Conservation (phyloP, 2,329 filamentous ascomycete species). For the Paecilomyces niveus region DNA sequence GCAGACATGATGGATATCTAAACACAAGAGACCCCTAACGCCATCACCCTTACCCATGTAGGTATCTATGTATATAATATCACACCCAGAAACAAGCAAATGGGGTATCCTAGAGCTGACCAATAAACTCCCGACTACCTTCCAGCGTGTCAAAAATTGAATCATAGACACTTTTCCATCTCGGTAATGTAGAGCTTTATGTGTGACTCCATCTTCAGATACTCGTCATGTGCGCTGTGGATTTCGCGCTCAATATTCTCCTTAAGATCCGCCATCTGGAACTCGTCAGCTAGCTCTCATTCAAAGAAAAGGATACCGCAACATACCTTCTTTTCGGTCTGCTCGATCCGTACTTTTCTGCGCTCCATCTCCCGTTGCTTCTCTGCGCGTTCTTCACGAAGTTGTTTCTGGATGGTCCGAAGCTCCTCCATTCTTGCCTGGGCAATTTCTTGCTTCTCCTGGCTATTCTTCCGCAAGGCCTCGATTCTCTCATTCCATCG, state of each 20-base stretch:
- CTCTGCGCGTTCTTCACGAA: constrained; percentile 77
- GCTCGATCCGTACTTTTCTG: constrained; percentile 86
- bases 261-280: constrained; percentile 91
- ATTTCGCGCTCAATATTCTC: constrained; percentile 96
- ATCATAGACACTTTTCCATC: constrained; percentile 81
- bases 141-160: constrained; percentile 5
- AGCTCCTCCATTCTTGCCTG: constrained; percentile 88
- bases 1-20: constrained; percentile 8
- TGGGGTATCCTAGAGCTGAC: constrained; percentile 33
- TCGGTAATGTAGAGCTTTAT: constrained; percentile 97
- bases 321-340: constrained; percentile 94
- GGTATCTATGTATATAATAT: constrained; percentile 9
- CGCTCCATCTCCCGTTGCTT: constrained; percentile 91
- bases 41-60: neutral
- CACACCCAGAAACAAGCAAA: constrained; percentile 18
- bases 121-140: constrained; percentile 27
- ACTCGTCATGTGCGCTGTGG: constrained; percentile 83
- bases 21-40: neutral
- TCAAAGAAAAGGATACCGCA: constrained; percentile 1
- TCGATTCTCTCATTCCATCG: constrained; percentile 86
- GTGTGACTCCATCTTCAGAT: constrained; percentile 94
- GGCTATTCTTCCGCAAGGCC: constrained; percentile 70
- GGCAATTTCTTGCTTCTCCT: constrained; percentile 72
- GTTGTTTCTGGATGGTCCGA: constrained; percentile 65
- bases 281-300: constrained; percentile 12